A percentile compares a stretch with the other conserved stretches of the same genome.
Conservation (phyloP, 2,329 filamentous ascomycete species). For the Metarhizium sp. region DNA sequence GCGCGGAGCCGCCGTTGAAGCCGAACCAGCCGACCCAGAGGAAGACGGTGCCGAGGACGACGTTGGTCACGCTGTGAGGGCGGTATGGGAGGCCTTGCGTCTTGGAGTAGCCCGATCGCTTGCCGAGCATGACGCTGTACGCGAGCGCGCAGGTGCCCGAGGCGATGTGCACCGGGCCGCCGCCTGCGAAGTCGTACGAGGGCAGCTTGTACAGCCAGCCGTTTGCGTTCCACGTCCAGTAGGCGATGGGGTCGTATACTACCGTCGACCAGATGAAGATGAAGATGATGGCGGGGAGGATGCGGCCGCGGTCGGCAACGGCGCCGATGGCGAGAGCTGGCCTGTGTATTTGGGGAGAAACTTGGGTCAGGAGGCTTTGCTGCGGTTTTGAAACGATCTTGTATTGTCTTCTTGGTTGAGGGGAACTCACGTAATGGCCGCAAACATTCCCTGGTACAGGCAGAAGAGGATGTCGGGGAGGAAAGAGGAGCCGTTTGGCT, state of each 20-base stretch:
- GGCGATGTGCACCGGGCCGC: slow-evolving; percentile 66
- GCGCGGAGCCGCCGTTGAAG: slow-evolving; percentile 82
- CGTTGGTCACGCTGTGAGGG: slow-evolving; percentile 65
- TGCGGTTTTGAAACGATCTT: too few relatives aligned
- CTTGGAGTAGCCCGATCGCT: slow-evolving; percentile 52
- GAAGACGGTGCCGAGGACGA: slow-evolving; percentile 63
- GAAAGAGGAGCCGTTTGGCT: slow-evolving; percentile 61
- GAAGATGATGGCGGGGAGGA: slow-evolving; percentile 53
- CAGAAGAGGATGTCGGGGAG: slow-evolving; percentile 79
- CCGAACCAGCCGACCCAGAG: slow-evolving; percentile 96
- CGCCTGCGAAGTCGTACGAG: slow-evolving; percentile 65
- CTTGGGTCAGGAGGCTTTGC: too few relatives aligned
- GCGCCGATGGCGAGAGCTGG: slow-evolving; percentile 50
- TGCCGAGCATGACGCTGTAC: slow-evolving; percentile 65
- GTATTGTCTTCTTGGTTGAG: too few relatives aligned
- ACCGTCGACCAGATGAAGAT: slow-evolving; percentile 64
- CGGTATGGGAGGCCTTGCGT: slow-evolving; percentile 55
- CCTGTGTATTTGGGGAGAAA: slow-evolving; percentile 17
- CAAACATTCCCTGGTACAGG: slow-evolving; percentile 84
- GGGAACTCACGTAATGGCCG: slow-evolving; percentile 66
- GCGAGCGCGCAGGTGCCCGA: slow-evolving; percentile 64
- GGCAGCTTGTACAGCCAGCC: slow-evolving; percentile 63
- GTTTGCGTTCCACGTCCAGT: slow-evolving; percentile 63
- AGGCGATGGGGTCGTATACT: slow-evolving; percentile 65
- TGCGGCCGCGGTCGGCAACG: slow-evolving; percentile 50